Evolutionary conservation across 345 rosid genomes (phyloP).

Genomic region (Limnanthes douglasii): DNA sequence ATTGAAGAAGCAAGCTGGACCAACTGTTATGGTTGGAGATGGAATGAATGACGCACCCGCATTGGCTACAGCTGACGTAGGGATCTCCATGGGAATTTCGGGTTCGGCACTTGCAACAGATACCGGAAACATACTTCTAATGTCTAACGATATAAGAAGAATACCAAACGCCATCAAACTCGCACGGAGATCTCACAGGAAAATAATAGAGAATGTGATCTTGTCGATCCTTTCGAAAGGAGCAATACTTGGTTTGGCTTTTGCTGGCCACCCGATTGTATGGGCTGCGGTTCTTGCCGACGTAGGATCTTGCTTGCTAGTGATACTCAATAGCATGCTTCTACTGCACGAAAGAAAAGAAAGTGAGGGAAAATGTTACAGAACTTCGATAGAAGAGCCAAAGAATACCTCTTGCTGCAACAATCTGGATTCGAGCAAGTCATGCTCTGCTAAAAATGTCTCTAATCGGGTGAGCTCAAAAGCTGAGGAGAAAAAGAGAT

Average conservation of each 20-base stretch:
- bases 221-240: constrained; percentile 46
- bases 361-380: constrained; percentile 8
- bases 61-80: constrained; percentile 80
- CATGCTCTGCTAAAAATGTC: too few relatives aligned
- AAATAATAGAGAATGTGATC: constrained; percentile 53
- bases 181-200: constrained; percentile 39
- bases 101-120: constrained; percentile 87
- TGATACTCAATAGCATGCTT: constrained; percentile 73
- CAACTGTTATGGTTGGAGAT: constrained; percentile 79
- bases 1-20: constrained; percentile 35
- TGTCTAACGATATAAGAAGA: constrained; percentile 74
- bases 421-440: too few relatives aligned
- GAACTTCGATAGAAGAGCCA: too few relatives aligned
- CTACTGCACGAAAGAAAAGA: constrained; percentile 20
- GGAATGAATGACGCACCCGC: constrained; percentile 95
- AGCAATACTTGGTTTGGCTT: constrained; percentile 51
- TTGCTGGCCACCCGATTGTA: constrained; percentile 69
- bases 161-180: constrained; percentile 54
- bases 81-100: constrained; percentile 85
- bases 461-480: too few relatives aligned
- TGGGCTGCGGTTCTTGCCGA: constrained; percentile 94
- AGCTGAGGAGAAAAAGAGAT: too few relatives aligned
- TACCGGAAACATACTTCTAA: constrained; percentile 62
- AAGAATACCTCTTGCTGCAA: too few relatives aligned
- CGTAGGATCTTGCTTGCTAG: constrained; percentile 77